Evolutionary conservation across 2,329 filamentous ascomycete genomes (phyloP), one percentile per base, ranked within the genome.

Genomic region (Acrocalymma vagum): DNA sequence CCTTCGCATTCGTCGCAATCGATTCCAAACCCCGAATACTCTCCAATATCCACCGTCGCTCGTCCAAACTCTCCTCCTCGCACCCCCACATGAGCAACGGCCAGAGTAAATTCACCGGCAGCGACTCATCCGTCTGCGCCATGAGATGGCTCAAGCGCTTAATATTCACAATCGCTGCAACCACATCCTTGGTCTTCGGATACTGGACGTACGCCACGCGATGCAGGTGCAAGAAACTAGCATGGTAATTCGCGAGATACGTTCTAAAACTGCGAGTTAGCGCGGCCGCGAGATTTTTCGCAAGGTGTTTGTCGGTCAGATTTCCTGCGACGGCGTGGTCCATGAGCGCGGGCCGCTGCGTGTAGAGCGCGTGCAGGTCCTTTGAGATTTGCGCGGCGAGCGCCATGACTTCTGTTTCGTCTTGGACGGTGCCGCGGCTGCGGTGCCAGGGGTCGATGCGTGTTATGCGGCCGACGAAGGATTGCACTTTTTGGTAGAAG

Each of bases 401-500:
- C 21, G 74, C 73, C 78, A 82, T 82, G 2, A 82, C 78, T 40
- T 83, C 79, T 2, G 76, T 81, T 62, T 82, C 78, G 52, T 82
- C 80, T 33, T 80, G 73, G 8, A 82, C 79, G 0, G 78, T 82
- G 4, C 79, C 79, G 6, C 79, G 72, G 16, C 72, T 73, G 9
- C 79, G 74, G 55, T 82, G 79, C 77, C 78, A 82, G 1, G 73
- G 78, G 39, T 82, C 78, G 37, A 82, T 81, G 39, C 76, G 74
- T 6, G 79, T 78, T 31, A 82, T 81, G 5, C 78, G 72, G 2
- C 79, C 79, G 67, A 81, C 80, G 54, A 82, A 81, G 22, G 75
- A 78, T 54, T 80, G 79, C 0, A 82, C 77, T 45, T 81, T 79
- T 38, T 82, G 79, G 48, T 79, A 83, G 58, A 83, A 83, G 3